Evolutionary conservation across 2,329 filamentous ascomycete species (phyloP).

Genomic region (Arthrobotrys megalospora): DNA sequence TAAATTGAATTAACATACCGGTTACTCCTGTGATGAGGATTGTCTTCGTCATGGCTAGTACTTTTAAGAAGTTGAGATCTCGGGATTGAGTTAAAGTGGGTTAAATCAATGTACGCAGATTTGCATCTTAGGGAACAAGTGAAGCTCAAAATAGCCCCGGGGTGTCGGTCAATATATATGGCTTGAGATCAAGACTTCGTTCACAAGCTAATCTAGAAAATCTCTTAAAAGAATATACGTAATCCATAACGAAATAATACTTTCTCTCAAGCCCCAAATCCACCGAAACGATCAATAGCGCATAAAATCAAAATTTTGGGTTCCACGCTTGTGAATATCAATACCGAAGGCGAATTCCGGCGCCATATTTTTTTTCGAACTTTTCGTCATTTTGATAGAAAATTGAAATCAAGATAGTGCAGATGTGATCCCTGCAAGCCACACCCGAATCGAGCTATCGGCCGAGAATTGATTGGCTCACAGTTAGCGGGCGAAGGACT

Average conservation of each 20-base stretch:
- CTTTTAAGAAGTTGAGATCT: too few relatives aligned
- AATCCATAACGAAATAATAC: not conserved
- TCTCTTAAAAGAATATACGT: not conserved
- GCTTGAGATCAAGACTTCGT: not conserved
- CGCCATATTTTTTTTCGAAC: not conserved
- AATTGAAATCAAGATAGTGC: not conserved
- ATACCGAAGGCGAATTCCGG: not conserved
- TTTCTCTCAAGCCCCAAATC: too few relatives aligned
- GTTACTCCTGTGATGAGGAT: constrained; percentile 45
- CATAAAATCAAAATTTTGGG: not conserved
- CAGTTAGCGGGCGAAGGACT: not conserved
- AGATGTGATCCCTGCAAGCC: constrained; percentile 4
- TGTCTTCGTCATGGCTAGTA: constrained; percentile 19
- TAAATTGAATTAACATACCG: constrained; percentile 3
- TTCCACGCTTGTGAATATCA: not conserved
- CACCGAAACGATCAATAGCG: not conserved
- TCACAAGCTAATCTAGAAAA: not conserved
- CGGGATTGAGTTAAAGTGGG: too few relatives aligned
- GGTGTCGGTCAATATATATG: not conserved
- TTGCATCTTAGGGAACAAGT: too few relatives aligned
- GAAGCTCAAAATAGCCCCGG: too few relatives aligned
- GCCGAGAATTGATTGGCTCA: constrained; percentile 23
- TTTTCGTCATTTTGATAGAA: not conserved
- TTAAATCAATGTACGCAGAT: too few relatives aligned
- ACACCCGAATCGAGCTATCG: not conserved